These are phyloP conservation scores for Hypoxylon sp. DNA, from an alignment of 2,329 filamentous ascomycete genomes.

Conservation along the genomic window DNA sequence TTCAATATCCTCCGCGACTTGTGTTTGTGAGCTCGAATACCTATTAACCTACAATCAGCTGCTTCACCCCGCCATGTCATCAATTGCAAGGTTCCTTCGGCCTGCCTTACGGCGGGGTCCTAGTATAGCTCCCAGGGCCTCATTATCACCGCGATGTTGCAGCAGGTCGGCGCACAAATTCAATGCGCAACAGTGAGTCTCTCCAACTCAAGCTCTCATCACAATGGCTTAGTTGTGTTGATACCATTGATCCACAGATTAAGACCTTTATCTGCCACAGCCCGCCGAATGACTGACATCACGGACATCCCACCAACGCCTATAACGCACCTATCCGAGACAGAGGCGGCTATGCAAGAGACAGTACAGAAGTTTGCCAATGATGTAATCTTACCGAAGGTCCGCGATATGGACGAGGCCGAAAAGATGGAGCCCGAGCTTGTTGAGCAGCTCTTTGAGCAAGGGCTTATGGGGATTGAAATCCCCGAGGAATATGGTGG, in stretches of 20 bases:
- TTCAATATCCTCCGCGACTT: constrained; percentile 2
- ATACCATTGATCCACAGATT: constrained; percentile 18
- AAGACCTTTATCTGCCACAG: constrained; percentile 71
- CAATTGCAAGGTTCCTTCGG: constrained; percentile 66
- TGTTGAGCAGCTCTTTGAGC: constrained; percentile 95
- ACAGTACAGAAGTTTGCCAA: constrained; percentile 91
- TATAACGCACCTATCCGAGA: constrained; percentile 92
- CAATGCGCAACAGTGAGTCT: constrained; percentile 55
- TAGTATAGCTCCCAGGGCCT: constrained; percentile 53
- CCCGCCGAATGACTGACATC: constrained; percentile 74
- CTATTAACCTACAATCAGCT: constrained; percentile 15
- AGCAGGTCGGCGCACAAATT: constrained; percentile 49
- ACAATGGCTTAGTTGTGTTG: constrained; percentile 26
- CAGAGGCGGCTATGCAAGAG: constrained; percentile 90
- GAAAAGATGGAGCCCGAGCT: constrained; percentile 91
- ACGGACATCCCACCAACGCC: constrained; percentile 88
- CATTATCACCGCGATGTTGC: constrained; percentile 50
- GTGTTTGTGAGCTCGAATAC: constrained; percentile 5
- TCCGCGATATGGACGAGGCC: constrained; percentile 96
- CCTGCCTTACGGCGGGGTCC: constrained; percentile 66
- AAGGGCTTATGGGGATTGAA: constrained; percentile 96
- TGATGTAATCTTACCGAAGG: constrained; percentile 90
- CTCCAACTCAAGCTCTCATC: constrained; percentile 5
- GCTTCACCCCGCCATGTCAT: constrained; percentile 59
- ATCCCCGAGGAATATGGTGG: constrained; percentile 98